phyloP scores from a whole-genome alignment of 1,139 yeast species.

The Candida glucosophila region DNA sequence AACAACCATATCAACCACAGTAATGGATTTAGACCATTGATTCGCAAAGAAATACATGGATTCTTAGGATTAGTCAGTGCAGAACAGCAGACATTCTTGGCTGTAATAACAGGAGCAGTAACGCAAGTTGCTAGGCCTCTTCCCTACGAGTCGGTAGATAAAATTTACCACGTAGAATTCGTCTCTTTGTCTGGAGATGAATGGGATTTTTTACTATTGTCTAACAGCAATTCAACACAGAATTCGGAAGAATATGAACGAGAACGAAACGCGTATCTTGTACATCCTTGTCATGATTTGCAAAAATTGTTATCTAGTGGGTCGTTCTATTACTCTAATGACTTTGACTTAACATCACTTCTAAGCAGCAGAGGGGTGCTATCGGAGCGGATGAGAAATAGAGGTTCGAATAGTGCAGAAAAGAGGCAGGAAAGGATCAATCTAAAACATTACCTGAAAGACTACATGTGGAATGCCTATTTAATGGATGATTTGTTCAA shows the following conservation, averaged over 20 bases:
- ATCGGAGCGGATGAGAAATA: too few species aligned
- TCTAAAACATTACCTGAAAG: slow-evolving; percentile 56
- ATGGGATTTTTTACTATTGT: slow-evolving; percentile 72
- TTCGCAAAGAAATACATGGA: slow-evolving; percentile 60
- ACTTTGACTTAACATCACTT: slow-evolving; percentile 81
- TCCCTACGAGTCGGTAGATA: slow-evolving; percentile 69
- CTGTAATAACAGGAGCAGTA: slow-evolving; percentile 68
- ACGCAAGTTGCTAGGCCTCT: slow-evolving; percentile 79
- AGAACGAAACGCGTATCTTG: slow-evolving; percentile 13
- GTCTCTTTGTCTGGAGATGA: slow-evolving; percentile 60
- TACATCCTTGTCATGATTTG: slow-evolving; percentile 78
- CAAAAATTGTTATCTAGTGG: slow-evolving; percentile 77
- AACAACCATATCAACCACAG: slow-evolving; percentile 29
- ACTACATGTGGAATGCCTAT: slow-evolving; percentile 95
- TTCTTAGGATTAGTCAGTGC: slow-evolving; percentile 77
- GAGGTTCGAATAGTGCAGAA: slow-evolving; percentile 21
- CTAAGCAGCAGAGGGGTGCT: slow-evolving; percentile 69
- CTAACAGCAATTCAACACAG: slow-evolving; percentile 52
- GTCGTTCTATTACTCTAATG: slow-evolving; percentile 84
- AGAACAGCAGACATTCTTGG: slow-evolving; percentile 58
- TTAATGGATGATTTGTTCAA: slow-evolving; percentile 76
- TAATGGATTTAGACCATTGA: slow-evolving; percentile 38
- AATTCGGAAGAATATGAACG: slow-evolving; percentile 9
- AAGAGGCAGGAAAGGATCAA: slow-evolving; percentile 9
- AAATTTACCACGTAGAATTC: slow-evolving; percentile 79